Percentiles rank a stretch among this genome's conserved stretches.
These are phyloP conservation scores for Umbelopsis ramanniana DNA, from an alignment of 192 early-diverging fungal genomes.

Conservation along the genomic window DNA sequence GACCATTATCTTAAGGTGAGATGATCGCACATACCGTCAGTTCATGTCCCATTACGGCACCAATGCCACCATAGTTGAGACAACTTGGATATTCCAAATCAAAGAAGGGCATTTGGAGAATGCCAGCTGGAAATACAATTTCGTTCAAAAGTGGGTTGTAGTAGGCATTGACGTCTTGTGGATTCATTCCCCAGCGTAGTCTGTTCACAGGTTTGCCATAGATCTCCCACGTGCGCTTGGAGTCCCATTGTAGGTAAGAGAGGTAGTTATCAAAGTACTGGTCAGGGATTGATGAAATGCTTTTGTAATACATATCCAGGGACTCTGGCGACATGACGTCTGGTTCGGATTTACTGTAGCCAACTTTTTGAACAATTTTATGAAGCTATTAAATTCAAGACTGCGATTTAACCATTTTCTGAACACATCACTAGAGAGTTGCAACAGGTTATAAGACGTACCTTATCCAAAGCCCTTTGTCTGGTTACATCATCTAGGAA, in stretches of 20 bases:
- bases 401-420: background rate
- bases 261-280: constrained; percentile 70
- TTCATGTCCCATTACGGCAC: constrained; percentile 77
- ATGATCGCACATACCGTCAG: constrained; percentile 49
- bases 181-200: constrained; percentile 56
- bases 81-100: constrained; percentile 53
- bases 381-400: constrained; percentile 33
- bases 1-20: background rate
- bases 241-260: constrained; percentile 46
- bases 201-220: constrained; percentile 51
- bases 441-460: background rate
- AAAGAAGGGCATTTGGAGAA: constrained; percentile 71
- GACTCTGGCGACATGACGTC: constrained; percentile 50
- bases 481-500: constrained; percentile 67
- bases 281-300: constrained; percentile 46
- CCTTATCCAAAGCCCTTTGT: constrained; percentile 58
- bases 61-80: constrained; percentile 72
- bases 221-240: constrained; percentile 21
- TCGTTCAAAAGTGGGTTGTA: constrained; percentile 56
- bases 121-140: constrained; percentile 61
- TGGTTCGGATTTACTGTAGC: constrained; percentile 63
- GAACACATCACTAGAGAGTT: background rate
- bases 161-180: constrained; percentile 63
- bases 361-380: constrained; percentile 63
- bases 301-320: constrained; percentile 56